Conservation (phyloP, 139 green algal species). For the Asterochloris sp. region DNA sequence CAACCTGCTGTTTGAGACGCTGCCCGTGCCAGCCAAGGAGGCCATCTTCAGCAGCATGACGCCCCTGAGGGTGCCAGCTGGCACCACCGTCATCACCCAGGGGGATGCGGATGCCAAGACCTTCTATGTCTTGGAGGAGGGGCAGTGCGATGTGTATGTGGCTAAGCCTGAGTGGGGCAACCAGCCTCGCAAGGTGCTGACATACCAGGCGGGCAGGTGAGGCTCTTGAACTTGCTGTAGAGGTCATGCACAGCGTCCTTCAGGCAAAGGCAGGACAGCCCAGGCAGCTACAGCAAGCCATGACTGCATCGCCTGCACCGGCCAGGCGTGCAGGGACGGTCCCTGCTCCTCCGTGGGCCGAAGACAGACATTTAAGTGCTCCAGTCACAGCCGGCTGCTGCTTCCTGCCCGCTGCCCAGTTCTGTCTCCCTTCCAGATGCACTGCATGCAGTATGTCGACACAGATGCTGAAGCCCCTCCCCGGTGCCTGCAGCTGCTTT, state of each 20-base stretch:
- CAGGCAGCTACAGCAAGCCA: no score
- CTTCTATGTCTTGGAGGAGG: constrained; percentile 67
- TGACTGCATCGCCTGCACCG: no score
- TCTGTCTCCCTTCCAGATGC: no score
- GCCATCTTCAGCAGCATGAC: constrained; percentile 80
- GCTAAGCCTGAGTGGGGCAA: constrained; percentile 16
- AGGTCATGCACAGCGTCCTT: no score
- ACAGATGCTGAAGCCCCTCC: no score
- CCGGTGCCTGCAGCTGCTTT: constrained; percentile 56
- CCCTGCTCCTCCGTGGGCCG: no score
- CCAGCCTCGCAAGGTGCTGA: constrained; percentile 28
- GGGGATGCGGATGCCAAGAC: constrained; percentile 50
- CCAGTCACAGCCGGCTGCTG: no score
- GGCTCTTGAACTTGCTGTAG: background rate
- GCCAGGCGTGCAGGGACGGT: no score
- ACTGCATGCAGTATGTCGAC: no score
- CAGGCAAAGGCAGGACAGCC: no score
- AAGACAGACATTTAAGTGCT: no score
- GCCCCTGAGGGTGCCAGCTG: constrained; percentile 31
- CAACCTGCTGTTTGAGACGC: constrained; percentile 76
- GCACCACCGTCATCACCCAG: constrained; percentile 70
- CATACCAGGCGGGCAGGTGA: constrained; percentile 37
- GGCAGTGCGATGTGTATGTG: constrained; percentile 48
- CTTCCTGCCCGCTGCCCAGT: no score
- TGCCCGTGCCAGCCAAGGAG: constrained; percentile 53